Conservation (phyloP, 352 stramenopile species). For the Globisporangium okanoganense region DNA sequence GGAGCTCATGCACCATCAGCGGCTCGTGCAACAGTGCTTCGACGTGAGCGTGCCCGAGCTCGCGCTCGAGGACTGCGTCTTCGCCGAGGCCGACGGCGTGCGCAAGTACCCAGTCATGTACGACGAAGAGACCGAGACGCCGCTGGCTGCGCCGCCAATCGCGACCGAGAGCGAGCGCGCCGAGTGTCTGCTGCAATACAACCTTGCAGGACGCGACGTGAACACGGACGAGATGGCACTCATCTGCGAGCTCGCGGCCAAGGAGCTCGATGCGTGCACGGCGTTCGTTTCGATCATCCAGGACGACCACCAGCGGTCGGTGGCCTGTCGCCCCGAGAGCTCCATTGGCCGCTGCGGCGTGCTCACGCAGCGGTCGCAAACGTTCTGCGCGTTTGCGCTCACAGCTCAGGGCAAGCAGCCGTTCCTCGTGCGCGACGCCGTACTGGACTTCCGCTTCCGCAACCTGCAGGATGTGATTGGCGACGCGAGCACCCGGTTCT, state of each 20-base stretch:
- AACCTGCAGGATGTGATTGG: conserved; percentile 34
- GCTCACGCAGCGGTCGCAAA: conserved; percentile 22
- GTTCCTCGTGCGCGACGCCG: conserved; percentile 44
- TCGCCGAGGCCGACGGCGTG: conserved; percentile 39
- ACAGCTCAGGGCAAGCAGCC: conserved; percentile 16
- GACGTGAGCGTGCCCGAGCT: conserved; percentile 40
- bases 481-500: conserved; percentile 32
- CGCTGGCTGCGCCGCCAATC: conserved; percentile 17
- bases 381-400: conserved; percentile 38
- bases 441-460: conserved; percentile 50
- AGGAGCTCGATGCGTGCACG: conserved; percentile 35
- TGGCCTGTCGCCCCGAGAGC: conserved; percentile 13
- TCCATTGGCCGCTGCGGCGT: conserved; percentile 6
- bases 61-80: conserved; percentile 31
- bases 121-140: conserved; percentile 30
- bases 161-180: conserved; percentile 28
- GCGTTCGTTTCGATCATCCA: conserved; percentile 37
- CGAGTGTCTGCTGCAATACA: conserved; percentile 25
- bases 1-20: conserved; percentile 18
- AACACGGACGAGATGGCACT: conserved; percentile 36
- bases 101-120: conserved; percentile 46
- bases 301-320: conserved; percentile 22
- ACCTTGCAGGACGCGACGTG: conserved; percentile 16
- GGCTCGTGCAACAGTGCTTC: conserved; percentile 62
- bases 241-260: conserved; percentile 47